A percentile compares a stretch with the other conserved stretches of the same genome.
Conservation (phyloP, 331 rosid genomes). For the Malus hybrid region DNA sequence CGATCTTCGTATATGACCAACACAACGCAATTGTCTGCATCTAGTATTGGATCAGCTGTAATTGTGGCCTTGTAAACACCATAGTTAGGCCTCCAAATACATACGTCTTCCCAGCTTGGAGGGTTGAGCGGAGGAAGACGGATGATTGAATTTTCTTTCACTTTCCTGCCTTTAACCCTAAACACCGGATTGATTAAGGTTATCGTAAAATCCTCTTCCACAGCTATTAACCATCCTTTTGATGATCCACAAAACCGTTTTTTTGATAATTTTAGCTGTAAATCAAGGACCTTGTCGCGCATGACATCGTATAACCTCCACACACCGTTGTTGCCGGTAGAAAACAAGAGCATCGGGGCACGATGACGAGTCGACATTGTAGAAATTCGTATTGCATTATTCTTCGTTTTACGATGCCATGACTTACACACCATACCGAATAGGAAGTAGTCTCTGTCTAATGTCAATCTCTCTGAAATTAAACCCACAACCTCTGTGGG, state of each 20-base stretch:
- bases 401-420: not conserved
- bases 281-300: not conserved
- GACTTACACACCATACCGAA: not conserved
- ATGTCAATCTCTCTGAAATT: not conserved
- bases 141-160: not conserved
- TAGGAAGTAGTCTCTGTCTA: not conserved
- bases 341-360: not conserved
- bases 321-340: not conserved
- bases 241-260: not conserved
- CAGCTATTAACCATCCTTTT: not conserved
- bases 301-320: not conserved
- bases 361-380: not conserved
- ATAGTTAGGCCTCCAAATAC: not conserved
- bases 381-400: not conserved
- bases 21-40: not conserved
- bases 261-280: not conserved
- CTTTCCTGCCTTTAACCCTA: not conserved
- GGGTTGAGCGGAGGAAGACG: not conserved
- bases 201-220: not conserved
- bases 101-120: not conserved
- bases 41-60: not conserved
- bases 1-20: not conserved
- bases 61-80: not conserved
- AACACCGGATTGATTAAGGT: not conserved
- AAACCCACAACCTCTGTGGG: not conserved